Evolutionary conservation across 192 early-diverging fungal species (phyloP), one percentile per base, ranked within the genome.

Genomic region (Thoreauomyces humboldtii): DNA sequence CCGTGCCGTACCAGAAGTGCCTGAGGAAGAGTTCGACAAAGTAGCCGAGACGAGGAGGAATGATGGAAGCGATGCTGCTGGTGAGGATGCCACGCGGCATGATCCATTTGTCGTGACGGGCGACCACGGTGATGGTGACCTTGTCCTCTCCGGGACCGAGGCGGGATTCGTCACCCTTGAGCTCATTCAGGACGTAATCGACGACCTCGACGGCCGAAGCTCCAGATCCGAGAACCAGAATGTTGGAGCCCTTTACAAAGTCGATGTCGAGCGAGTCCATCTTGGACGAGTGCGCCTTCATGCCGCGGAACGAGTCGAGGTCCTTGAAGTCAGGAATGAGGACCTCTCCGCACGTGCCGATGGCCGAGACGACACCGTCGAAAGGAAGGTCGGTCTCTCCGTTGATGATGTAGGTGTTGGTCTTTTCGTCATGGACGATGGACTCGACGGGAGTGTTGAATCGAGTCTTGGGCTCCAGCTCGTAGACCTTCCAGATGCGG

Each of bases 1-100:
- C 64, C 11, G n/a, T 28, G 21, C 64, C 64, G 43, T 65, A 65
- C 64, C 64, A 65, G 42, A 57, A 65, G 34, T 22, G 37, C 36
- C 64, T 51, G 21, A 65, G 34, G 43, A 63, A 63, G 28, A 5
- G 4, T 37, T 63, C 61, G 21, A 52, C 11, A 25, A 63, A 19
- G 24, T 35, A 63, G 33, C 61, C 61, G 35, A 48, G 46, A 6
- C 22, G 24, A 15, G 51, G 15, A 15, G 64, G 64, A 19, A 65
- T 51, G 17, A 65, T 43, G 37, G 53, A 42, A 0, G 53, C 17
- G 25, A 65, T 0, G 14, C 37, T 24, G 37, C 15, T 24, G 17
- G 57, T 7, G 25, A 65, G 7, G 21, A 44, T n/a, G 19, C 51
- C 64, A 22, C 64, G 51, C n/a, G 64, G 64, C 41, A 65, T 65